Evolutionary conservation across 2,329 filamentous ascomycete species (phyloP).

Genomic region (Aspergillus pseudonomiae): DNA sequence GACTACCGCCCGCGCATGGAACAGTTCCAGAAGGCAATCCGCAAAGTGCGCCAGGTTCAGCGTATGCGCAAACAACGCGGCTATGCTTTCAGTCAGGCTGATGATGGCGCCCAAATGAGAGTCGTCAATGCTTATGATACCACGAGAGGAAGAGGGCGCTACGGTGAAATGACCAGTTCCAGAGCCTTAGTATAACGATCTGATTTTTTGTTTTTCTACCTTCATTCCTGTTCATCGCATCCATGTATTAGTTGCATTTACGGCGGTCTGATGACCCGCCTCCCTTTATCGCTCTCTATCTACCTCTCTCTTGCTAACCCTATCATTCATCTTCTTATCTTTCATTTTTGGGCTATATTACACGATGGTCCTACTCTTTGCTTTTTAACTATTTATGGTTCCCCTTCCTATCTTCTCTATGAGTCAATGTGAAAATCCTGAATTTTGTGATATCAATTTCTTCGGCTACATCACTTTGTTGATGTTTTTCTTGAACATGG

Average conservation of each 20-base stretch:
- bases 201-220: constrained; percentile 3
- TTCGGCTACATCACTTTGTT: neutral
- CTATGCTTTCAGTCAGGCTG: constrained; percentile 96
- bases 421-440: neutral
- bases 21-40: constrained; percentile 98
- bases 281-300: neutral
- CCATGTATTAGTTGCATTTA: constrained; percentile 10
- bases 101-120: constrained; percentile 85
- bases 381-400: neutral
- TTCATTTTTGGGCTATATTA: neutral
- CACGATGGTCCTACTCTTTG: neutral
- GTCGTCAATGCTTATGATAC: constrained; percentile 98
- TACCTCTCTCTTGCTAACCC: neutral
- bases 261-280: neutral
- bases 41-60: constrained; percentile 96
- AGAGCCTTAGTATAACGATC: constrained; percentile 35
- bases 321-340: neutral
- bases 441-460: constrained; percentile 2
- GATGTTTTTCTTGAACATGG: constrained; percentile 1
- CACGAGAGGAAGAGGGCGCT: constrained; percentile 84
- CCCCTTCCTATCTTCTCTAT: neutral
- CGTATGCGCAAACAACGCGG: constrained; percentile 99
- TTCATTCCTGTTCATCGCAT: constrained; percentile 11
- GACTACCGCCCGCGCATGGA: constrained; percentile 99
- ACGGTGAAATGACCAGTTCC: constrained; percentile 88